Evolutionary conservation across 106 monocot genomes (phyloP).

Genomic region (Alisma plantagoaquatica): DNA sequence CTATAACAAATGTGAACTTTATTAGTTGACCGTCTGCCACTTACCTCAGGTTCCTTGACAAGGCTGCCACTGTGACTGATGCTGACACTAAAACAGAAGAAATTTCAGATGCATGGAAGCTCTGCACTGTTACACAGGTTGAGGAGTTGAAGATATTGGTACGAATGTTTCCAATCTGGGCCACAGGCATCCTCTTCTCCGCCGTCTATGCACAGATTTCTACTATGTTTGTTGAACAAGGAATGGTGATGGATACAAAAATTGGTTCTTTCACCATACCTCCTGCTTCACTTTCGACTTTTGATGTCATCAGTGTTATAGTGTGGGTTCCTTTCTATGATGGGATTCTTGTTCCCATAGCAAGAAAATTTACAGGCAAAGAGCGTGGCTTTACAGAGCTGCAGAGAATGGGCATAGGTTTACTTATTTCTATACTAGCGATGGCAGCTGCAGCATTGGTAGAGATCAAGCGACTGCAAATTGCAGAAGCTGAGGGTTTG

Average conservation of each 20-base stretch:
- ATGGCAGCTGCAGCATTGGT: constrained; percentile 24
- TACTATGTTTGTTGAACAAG: constrained; percentile 32
- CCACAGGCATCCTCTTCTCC: constrained; percentile 23
- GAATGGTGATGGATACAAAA: constrained; percentile 20
- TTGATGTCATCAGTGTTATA: constrained; percentile 29
- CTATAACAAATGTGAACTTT: too few relatives aligned
- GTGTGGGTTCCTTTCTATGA: constrained; percentile 28
- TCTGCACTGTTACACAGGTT: constrained; percentile 31
- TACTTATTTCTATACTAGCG: constrained; percentile 18
- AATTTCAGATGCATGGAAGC: constrained; percentile 14
- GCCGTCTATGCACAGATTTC: constrained; percentile 30
- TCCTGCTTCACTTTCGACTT: constrained; percentile 22
- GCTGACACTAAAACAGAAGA: constrained; percentile 1
- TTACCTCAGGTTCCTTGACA: constrained; percentile 26
- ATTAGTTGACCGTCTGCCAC: not conserved
- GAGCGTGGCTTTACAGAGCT: constrained; percentile 21
- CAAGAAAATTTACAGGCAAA: constrained; percentile 17
- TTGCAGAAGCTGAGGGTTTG: constrained; percentile 11
- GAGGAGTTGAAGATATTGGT: constrained; percentile 25
- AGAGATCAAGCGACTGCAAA: constrained; percentile 20
- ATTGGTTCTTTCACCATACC: constrained; percentile 22
- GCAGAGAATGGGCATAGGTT: constrained; percentile 23
- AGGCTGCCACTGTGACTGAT: constrained; percentile 15
- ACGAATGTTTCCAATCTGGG: constrained; percentile 28
- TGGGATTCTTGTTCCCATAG: constrained; percentile 14